Conservation (phyloP, 371 early-diverging fungal species). For the Saksenaea vasiformis region DNA sequence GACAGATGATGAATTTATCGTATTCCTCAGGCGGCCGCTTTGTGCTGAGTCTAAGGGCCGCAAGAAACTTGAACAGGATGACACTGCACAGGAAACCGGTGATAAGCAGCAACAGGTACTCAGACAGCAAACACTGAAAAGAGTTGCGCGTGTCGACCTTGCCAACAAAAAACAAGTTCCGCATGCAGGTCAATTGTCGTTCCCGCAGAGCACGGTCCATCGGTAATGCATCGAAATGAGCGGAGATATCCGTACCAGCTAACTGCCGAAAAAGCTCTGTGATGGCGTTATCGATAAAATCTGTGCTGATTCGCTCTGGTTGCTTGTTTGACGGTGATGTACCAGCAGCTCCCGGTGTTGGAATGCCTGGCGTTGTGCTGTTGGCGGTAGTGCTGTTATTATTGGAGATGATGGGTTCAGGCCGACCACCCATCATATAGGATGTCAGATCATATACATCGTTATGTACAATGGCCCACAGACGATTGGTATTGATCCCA, state of each 20-base stretch:
- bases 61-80: conserved; percentile 90
- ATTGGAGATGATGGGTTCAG: neutral
- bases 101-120: conserved; percentile 80
- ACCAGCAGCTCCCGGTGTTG: conserved; percentile 50
- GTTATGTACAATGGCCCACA: conserved; percentile 49
- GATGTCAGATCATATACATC: conserved; percentile 49
- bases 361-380: conserved; percentile 31
- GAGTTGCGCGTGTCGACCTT: conserved; percentile 86
- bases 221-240: conserved; percentile 58
- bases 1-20: conserved; percentile 90
- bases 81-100: conserved; percentile 83
- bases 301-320: conserved; percentile 27
- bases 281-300: conserved; percentile 63
- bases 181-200: conserved; percentile 70
- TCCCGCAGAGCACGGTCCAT: conserved; percentile 34
- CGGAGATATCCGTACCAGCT: conserved; percentile 69
- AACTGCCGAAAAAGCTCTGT: conserved; percentile 66
- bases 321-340: conserved; percentile 55
- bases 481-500: conserved; percentile 40
- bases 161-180: conserved; percentile 85
- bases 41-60: conserved; percentile 81
- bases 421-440: conserved; percentile 43
- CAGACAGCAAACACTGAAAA: conserved; percentile 81
- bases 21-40: conserved; percentile 55
- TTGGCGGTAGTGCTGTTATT: neutral